These are phyloP conservation scores for Panaeolus papilionaceus DNA, from an alignment of 768 basidiomycete genomes.

Conservation along the genomic window DNA sequence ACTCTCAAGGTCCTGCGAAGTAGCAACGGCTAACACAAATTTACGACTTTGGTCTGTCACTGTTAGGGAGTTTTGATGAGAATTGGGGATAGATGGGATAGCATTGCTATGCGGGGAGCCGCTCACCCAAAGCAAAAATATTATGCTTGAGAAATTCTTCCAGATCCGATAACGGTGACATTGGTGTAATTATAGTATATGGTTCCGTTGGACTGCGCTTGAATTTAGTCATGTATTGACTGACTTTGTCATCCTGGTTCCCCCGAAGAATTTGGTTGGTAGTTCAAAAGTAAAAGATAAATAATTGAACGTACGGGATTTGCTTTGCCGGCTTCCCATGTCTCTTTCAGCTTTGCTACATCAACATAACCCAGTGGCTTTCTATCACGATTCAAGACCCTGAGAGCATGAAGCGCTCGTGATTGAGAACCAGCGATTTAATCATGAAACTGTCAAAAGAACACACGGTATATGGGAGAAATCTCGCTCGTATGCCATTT, in stretches of 20 bases:
- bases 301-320: slow-evolving; percentile 60
- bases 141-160: slow-evolving; percentile 77
- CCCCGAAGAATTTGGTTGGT: background rate
- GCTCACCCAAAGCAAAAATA: slow-evolving; percentile 77
- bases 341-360: slow-evolving; percentile 72
- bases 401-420: slow-evolving; percentile 33
- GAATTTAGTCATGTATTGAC: slow-evolving; percentile 76
- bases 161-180: slow-evolving; percentile 80
- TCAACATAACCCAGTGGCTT: slow-evolving; percentile 88
- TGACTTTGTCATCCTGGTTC: slow-evolving; percentile 71
- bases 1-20: slow-evolving; percentile 74
- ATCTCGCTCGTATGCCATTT: slow-evolving; percentile 91
- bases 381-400: slow-evolving; percentile 75
- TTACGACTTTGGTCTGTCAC: slow-evolving; percentile 86
- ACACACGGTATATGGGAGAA: slow-evolving; percentile 91
- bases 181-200: slow-evolving; percentile 83
- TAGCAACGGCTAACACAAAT: slow-evolving; percentile 85
- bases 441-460: background rate
- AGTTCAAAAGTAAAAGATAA: slow-evolving; percentile 8
- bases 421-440: background rate
- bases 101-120: background rate
- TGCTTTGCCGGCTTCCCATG: slow-evolving; percentile 78
- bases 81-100: background rate
- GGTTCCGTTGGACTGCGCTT: slow-evolving; percentile 66
- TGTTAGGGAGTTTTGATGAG: slow-evolving; percentile 33